Conservation (phyloP, 352 stramenopile genomes). For the Achlya hypogyna region DNA sequence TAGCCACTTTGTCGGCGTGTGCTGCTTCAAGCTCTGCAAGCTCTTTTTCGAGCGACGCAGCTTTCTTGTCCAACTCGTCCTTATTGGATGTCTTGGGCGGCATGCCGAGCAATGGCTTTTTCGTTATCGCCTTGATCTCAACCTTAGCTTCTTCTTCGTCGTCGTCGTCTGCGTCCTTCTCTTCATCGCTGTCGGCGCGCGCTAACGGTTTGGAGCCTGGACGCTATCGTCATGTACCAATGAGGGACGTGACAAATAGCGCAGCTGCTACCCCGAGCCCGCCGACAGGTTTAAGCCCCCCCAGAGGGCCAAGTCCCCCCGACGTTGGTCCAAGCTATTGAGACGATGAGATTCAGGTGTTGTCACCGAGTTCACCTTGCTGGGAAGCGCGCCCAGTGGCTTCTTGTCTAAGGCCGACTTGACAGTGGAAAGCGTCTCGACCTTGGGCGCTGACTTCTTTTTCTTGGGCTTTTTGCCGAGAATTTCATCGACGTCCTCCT, state of each 20-base stretch:
- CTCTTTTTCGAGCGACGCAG: constrained; percentile 33
- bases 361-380: constrained; percentile 17
- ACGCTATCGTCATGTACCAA: not conserved
- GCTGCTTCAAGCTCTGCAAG: constrained; percentile 30
- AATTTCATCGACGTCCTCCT: constrained; percentile 73
- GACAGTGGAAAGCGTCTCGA: constrained; percentile 36
- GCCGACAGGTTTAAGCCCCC: constrained; percentile 33
- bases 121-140: constrained; percentile 15
- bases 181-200: constrained; percentile 30
- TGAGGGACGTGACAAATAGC: not conserved
- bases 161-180: constrained; percentile 25
- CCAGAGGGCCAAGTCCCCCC: not conserved
- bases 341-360: too few species aligned
- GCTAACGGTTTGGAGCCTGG: constrained; percentile 16
- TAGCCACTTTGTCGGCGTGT: constrained; percentile 30
- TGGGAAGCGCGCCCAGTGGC: constrained; percentile 36
- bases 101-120: constrained; percentile 16
- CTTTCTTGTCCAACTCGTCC: constrained; percentile 36
- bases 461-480: constrained; percentile 48
- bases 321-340: not conserved
- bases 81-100: constrained; percentile 35
- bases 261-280: constrained; percentile 41
- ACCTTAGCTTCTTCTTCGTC: constrained; percentile 23
- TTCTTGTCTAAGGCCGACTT: constrained; percentile 60
- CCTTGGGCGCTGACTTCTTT: constrained; percentile 50